These are phyloP conservation scores for Cicer pinnatifidum DNA, from an alignment of 306 rosid species.

Conservation along the genomic window DNA sequence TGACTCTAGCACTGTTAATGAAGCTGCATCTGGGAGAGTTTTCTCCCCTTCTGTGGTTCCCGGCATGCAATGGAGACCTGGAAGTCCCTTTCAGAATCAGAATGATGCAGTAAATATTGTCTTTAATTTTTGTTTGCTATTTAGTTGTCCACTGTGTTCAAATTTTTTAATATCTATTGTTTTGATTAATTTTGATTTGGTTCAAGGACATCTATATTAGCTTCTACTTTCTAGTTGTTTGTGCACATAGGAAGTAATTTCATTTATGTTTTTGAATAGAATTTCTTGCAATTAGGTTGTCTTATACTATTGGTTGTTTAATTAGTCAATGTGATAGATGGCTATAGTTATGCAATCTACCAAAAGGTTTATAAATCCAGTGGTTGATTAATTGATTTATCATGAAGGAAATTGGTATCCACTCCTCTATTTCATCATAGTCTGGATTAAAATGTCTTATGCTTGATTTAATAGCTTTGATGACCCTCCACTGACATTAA, in stretches of 20 bases:
- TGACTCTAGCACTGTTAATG: constrained; percentile 69
- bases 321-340: constrained; percentile 25
- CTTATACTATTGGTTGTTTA: constrained; percentile 4
- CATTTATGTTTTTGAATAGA: constrained; percentile 7
- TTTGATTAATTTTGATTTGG: constrained; percentile 33
- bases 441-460: constrained; percentile 39
- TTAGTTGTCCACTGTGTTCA: constrained; percentile 32
- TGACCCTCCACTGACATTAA: constrained; percentile 23
- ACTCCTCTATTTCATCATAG: constrained; percentile 5
- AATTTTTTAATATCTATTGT: background rate
- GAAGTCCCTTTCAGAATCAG: constrained; percentile 81
- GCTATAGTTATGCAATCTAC: background rate
- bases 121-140: constrained; percentile 30
- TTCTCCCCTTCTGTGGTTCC: constrained; percentile 83
- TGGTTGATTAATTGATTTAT: constrained; percentile 19
- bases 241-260: background rate
- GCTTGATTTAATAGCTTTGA: constrained; percentile 16
- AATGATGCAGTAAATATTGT: constrained; percentile 65
- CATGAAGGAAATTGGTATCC: background rate
- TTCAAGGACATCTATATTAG: constrained; percentile 19
- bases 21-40: constrained; percentile 73
- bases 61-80: constrained; percentile 97
- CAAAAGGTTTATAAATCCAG: background rate
- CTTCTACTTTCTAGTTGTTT: constrained; percentile 35
- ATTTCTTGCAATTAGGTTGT: constrained; percentile 32